A percentile compares a stretch with the other conserved stretches of the same genome.
Evolutionary conservation across 257 asterid genomes (phyloP).

Genomic region (Plantago ovata): DNA sequence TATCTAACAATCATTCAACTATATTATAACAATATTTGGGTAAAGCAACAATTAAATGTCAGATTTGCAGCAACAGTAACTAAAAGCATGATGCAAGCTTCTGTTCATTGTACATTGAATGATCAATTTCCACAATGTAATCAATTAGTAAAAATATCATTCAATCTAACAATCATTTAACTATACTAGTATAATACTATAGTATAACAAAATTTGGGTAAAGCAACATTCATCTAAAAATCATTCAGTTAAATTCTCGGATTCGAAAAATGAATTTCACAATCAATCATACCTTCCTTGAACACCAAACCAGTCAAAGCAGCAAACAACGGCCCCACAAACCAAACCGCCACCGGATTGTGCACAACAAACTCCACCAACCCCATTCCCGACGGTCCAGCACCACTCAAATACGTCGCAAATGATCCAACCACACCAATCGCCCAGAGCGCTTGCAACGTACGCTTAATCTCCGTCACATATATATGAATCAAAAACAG

Average conservation of each 20-base stretch:
- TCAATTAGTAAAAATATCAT: too few species aligned
- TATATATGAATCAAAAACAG: conserved; percentile 80
- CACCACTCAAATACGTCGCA: conserved; percentile 48
- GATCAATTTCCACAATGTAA: neutral
- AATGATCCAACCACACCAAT: conserved; percentile 70
- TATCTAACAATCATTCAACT: too few species aligned
- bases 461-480: conserved; percentile 83
- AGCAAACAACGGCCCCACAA: conserved; percentile 93
- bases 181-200: too few species aligned
- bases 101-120: neutral
- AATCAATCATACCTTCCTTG: conserved; percentile 91
- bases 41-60: too few species aligned
- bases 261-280: neutral
- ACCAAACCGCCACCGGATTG: conserved; percentile 77
- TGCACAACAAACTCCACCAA: conserved; percentile 70
- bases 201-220: too few species aligned
- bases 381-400: conserved; percentile 58
- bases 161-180: too few species aligned
- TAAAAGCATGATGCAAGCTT: neutral
- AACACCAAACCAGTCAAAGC: conserved; percentile 87
- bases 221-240: too few species aligned
- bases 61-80: neutral
- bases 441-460: conserved; percentile 78
- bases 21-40: too few species aligned
- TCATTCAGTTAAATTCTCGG: too few species aligned